Conservation (phyloP, 2,329 filamentous ascomycete genomes). For the Thielaviopsis ethacetica region DNA sequence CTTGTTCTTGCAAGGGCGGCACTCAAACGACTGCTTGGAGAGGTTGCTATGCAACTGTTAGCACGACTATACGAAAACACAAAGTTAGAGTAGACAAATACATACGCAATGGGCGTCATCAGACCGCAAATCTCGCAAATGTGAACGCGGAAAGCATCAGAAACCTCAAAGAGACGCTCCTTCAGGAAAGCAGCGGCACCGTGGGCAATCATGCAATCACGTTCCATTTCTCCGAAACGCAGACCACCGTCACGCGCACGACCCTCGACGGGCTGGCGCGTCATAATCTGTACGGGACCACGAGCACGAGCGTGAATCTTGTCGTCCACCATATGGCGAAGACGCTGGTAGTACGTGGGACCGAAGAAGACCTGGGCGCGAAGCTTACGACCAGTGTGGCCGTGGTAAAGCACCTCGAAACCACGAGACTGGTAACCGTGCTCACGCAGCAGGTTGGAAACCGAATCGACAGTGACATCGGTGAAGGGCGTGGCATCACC, state of each 20-base stretch:
- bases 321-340: slow-evolving; percentile 99
- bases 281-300: slow-evolving; percentile 93
- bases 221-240: slow-evolving; percentile 99
- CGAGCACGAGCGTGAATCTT: slow-evolving; percentile 99
- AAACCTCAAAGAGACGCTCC: slow-evolving; percentile 92
- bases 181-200: slow-evolving; percentile 94
- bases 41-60: slow-evolving; percentile 47
- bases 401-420: slow-evolving; percentile 98
- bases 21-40: slow-evolving; percentile 91
- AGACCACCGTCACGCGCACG: slow-evolving; percentile 94
- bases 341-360: slow-evolving; percentile 95
- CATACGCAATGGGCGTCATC: slow-evolving; percentile 98
- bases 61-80: slow-evolving; percentile 1
- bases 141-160: slow-evolving; percentile 93
- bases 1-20: slow-evolving; percentile 96
- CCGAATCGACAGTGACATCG: slow-evolving; percentile 86
- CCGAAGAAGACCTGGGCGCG: slow-evolving; percentile 92
- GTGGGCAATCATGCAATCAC: slow-evolving; percentile 99
- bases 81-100: slow-evolving; percentile 18
- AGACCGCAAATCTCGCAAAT: slow-evolving; percentile 97
- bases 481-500: slow-evolving; percentile 97
- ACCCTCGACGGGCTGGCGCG: slow-evolving; percentile 92
- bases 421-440: slow-evolving; percentile 94
- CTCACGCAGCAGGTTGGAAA: slow-evolving; percentile 70
- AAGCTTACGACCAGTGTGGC: slow-evolving; percentile 87